Evolutionary conservation across 805 yeast species (phyloP).

Genomic region (Suhomyces emberorum): DNA sequence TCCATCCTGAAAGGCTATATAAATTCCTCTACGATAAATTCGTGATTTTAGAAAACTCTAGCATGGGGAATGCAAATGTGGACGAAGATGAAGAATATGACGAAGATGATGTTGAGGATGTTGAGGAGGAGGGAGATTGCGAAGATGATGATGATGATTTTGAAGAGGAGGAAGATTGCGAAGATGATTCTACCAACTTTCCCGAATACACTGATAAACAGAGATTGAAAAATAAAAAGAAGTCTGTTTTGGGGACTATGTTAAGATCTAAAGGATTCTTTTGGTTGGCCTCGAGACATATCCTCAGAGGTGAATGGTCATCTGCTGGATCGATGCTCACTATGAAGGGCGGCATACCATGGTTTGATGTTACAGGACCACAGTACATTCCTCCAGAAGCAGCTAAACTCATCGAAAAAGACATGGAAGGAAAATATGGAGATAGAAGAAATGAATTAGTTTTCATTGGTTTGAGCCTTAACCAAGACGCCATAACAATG

Average conservation of each 20-base stretch:
- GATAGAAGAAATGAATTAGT: slow-evolving; percentile 47
- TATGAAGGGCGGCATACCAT: slow-evolving; percentile 40
- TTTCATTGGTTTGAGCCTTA: slow-evolving; percentile 39
- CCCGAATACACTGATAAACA: slow-evolving; percentile 20
- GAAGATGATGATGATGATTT: slow-evolving; percentile 10
- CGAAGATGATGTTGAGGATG: slow-evolving; percentile 13
- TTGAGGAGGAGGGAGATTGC: slow-evolving; percentile 11
- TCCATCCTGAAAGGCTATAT: slow-evolving; percentile 44
- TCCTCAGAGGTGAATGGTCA: slow-evolving; percentile 44
- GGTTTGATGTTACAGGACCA: slow-evolving; percentile 36
- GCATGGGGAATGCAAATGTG: slow-evolving; percentile 13
- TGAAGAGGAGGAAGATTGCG: slow-evolving; percentile 12
- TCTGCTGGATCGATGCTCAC: slow-evolving; percentile 44
- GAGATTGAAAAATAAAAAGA: slow-evolving; percentile 30
- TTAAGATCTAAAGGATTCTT: slow-evolving; percentile 44
- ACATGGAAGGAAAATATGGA: slow-evolving; percentile 38
- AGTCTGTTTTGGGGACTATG: slow-evolving; percentile 34
- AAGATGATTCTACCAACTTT: slow-evolving; percentile 9
- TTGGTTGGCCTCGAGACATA: slow-evolving; percentile 42
- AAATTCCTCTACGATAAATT: slow-evolving; percentile 36
- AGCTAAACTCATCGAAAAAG: slow-evolving; percentile 26
- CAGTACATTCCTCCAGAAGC: slow-evolving; percentile 33
- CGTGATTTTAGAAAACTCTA: slow-evolving; percentile 19
- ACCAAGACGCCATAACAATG: slow-evolving; percentile 23
- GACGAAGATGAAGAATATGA: slow-evolving; percentile 15